A percentile compares a stretch with the other conserved stretches of the same genome.
phyloP scores from a whole-genome alignment of 2,329 filamentous ascomycete genomes.

The Nothopassalora personata region DNA sequence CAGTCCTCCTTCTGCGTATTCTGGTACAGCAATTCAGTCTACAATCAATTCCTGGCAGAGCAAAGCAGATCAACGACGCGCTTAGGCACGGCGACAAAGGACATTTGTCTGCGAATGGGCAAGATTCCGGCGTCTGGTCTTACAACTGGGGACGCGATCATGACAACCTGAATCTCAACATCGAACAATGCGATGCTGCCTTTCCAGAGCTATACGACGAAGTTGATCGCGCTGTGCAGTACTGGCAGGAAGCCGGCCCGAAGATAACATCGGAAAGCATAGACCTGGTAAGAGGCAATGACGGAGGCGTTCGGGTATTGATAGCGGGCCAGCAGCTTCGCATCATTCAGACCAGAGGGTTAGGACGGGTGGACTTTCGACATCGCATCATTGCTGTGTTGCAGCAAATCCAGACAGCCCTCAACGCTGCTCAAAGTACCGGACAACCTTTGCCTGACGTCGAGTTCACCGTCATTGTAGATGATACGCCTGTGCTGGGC shows the following conservation, averaged over 20 bases:
- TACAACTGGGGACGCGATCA: constrained; percentile 24
- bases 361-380: constrained; percentile 24
- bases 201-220: constrained; percentile 32
- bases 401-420: constrained; percentile 14
- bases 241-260: constrained; percentile 6
- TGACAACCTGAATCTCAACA: constrained; percentile 26
- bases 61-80: not conserved
- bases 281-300: constrained; percentile 36
- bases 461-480: constrained; percentile 19
- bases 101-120: not conserved
- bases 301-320: constrained; percentile 18
- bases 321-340: constrained; percentile 19
- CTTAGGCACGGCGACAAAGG: not conserved
- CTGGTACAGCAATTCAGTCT: constrained; percentile 16
- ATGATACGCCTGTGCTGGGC: constrained; percentile 14
- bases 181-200: constrained; percentile 28
- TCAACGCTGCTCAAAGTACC: constrained; percentile 16
- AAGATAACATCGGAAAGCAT: constrained; percentile 12
- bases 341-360: constrained; percentile 15
- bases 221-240: constrained; percentile 26
- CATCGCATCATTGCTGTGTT: constrained; percentile 30
- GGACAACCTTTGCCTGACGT: constrained; percentile 18
- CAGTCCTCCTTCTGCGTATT: constrained; percentile 14
- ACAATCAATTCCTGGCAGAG: not conserved
- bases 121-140: constrained; percentile 8